A percentile compares a stretch with the other conserved stretches of the same genome.
These are phyloP conservation scores for Neonectria magnoliae DNA, from an alignment of 2,329 filamentous ascomycete genomes.

Conservation along the genomic window DNA sequence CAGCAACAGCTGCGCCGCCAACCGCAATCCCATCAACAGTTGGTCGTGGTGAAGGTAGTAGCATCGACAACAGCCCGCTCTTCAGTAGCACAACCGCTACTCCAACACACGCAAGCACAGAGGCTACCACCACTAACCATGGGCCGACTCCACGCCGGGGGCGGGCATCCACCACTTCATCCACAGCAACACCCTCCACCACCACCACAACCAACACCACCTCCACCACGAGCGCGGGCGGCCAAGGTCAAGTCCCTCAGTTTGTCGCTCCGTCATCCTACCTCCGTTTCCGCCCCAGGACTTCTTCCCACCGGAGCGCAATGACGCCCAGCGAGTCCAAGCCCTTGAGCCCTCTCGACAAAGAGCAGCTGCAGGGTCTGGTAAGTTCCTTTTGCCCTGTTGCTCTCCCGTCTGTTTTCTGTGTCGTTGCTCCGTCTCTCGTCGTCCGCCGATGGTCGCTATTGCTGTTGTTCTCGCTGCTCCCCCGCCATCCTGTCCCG, in stretches of 20 bases:
- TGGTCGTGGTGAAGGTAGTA: neutral
- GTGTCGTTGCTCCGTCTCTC: neutral
- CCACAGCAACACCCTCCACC: slow-evolving; percentile 34
- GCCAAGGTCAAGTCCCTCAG: slow-evolving; percentile 55
- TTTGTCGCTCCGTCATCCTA: slow-evolving; percentile 71
- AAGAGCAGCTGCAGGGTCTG: slow-evolving; percentile 81
- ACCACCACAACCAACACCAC: slow-evolving; percentile 7
- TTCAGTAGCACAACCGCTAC: neutral
- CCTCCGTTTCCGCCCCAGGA: slow-evolving; percentile 56
- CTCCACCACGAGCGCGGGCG: slow-evolving; percentile 27
- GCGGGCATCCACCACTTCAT: slow-evolving; percentile 29
- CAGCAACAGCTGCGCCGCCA: neutral
- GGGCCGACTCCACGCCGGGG: slow-evolving; percentile 20
- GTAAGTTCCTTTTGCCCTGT: slow-evolving; percentile 59
- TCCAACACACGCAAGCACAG: neutral
- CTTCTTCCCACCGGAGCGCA: slow-evolving; percentile 45
- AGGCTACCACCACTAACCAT: neutral
- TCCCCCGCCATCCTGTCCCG: slow-evolving; percentile 19
- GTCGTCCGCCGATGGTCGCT: slow-evolving; percentile 1
- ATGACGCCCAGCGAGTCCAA: slow-evolving; percentile 53
- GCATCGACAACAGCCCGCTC: slow-evolving; percentile 1
- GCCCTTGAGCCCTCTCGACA: slow-evolving; percentile 71
- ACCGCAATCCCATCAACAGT: neutral
- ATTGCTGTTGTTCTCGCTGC: slow-evolving; percentile 1
- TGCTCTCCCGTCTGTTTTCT: slow-evolving; percentile 17